Evolutionary conservation across 2,329 filamentous ascomycete genomes (phyloP).

Genomic region (Sporothrix dimorphospora): DNA sequence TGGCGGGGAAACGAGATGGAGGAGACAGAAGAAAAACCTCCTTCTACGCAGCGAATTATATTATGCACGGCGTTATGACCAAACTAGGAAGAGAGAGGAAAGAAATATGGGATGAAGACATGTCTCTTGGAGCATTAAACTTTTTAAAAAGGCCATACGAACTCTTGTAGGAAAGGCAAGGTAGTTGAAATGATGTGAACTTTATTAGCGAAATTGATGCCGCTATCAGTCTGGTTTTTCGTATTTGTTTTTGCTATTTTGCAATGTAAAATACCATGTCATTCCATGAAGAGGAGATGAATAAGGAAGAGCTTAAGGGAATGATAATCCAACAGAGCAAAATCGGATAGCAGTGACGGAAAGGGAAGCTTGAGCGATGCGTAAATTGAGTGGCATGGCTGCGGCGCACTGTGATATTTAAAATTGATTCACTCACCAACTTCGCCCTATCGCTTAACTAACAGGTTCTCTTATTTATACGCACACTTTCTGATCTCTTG

Average conservation of each 20-base stretch:
- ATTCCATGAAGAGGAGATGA: no score
- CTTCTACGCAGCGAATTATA: not conserved
- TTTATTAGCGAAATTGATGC: not conserved
- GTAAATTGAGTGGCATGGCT: no score
- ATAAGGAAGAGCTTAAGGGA: no score
- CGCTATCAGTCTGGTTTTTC: not conserved
- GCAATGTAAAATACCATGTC: not conserved
- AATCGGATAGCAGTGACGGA: no score
- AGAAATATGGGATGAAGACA: not conserved
- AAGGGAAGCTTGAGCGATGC: no score
- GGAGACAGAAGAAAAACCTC: not conserved
- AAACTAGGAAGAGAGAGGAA: not conserved
- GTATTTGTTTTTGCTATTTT: no score
- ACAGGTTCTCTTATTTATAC: not conserved
- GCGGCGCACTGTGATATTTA: not conserved
- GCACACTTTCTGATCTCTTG: not conserved
- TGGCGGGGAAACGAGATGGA: no score
- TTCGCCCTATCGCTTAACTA: not conserved
- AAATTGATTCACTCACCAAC: not conserved
- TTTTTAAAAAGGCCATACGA: not conserved
- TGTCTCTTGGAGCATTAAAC: not conserved
- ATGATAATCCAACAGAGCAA: no score
- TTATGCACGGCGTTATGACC: constrained; percentile 9
- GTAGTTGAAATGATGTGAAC: not conserved
- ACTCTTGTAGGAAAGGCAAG: not conserved